Evolutionary conservation across 164 flowering plant species (phyloP), one percentile per base, ranked within the genome.

Genomic region (Magnolia changhungtana): DNA sequence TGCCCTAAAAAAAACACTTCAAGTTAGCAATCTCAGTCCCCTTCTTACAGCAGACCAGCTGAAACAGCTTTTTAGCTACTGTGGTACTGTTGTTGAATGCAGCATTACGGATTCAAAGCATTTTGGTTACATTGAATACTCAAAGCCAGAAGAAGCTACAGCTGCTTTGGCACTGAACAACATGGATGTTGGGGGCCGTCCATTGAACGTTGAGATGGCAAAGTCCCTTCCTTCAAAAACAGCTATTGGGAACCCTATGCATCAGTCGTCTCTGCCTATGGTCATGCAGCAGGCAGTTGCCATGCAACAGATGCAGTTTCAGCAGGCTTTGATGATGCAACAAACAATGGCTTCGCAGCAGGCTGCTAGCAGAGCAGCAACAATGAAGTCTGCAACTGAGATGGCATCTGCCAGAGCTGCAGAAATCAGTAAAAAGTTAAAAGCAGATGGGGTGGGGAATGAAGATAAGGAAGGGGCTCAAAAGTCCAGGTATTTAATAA

Each of bases 201-300:
- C 98, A 7, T 75, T 96, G 74, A 96, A 94, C 83, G 99, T 96
- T 81, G 99, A 96, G 86, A 96, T 96, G 97, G 98, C 98, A n/a
- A 96, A 91, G 80, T 87, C 97, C 21, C 94, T 93, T 79, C 98
- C 99, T 78, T 90, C 75, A 37, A 94, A 91, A 75, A 80, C 95
- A 50, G 78, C 90, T 70, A 1, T 76, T 61, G 58, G 80, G 50
- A 86, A 80, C 78, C 77, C 92, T 45, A 1, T 81, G 80, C 80
- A 81, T 73, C 90, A 92, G 67, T 86, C 98, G 61, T 92, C 98
- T 79, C 84, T 92, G 61, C 97, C 98, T 8, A 75, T 90, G 88
- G 86, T 91, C 82, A 94, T 96, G 99, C 98, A 96, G 82, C 99
- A 96, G 84, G 98, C 99, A 80, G 98, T 94, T 80, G 98, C 98